Base-by-base conservation (phyloP, 495 filamentous ascomycete species). In the Penicillium salamii region DNA sequence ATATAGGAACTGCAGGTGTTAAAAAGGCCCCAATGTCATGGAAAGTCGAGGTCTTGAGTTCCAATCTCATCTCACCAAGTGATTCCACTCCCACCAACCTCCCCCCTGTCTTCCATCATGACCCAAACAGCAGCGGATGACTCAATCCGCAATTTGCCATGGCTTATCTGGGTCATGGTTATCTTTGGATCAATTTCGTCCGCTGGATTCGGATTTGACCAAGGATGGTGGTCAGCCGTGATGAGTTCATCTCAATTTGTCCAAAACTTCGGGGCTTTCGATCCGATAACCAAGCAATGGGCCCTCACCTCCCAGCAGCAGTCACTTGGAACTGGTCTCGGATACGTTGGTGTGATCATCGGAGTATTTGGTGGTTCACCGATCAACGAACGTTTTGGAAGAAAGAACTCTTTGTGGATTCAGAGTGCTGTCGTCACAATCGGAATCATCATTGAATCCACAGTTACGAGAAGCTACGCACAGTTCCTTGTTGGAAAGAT, bases 331-430 rank as follows among this genome's bases (percentile, higher is more conserved):
- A 48, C 45, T 7, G 45, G 45, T 5, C 24, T 38, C 9, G 45
- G 45, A 19, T 48, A 37, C n/a, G 45, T 29, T 14, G 45, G 45
- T n/a, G 34, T 48, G 3, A 48, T 48, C 19, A 7, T 48, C 13
- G 45, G 45, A 21, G 7, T 37, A 11, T 38, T 48, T 13, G 15
- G 32, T 21, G 45, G 32, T 3, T 28, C 45, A 7, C n/a, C 34
- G 3, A 38, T 48, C 2, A 48, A 37, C 28, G 32, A 37, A 31
- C 45, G 34, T 5, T 36, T 48, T 3, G 45, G 45, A 4, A 34
- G 45, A 20, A 48, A 48, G 34, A 48, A 38, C 17, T 17, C 32
- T 5, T 24, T 48, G 24, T 23, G 23, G 18, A 19, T 38, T 15
- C 34, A 38, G 11, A 24, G 21, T 2, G 11, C 13, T 12, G 14